Evolutionary conservation across 495 filamentous ascomycete species (phyloP).

Genomic region (Terfezia claveryi): DNA sequence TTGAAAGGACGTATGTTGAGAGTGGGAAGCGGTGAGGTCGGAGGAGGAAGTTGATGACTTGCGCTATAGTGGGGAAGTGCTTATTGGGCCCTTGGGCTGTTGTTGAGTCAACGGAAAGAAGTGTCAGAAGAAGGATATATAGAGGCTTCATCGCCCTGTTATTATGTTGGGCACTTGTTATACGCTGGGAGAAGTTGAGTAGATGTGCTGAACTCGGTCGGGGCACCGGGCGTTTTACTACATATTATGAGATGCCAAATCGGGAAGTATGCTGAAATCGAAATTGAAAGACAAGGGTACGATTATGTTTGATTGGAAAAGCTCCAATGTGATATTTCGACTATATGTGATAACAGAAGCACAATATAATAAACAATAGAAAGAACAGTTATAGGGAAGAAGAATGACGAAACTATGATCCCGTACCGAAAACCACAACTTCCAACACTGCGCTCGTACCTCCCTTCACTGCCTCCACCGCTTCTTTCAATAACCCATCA

Average conservation of each 20-base stretch:
- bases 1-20: background rate
- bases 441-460: conserved; percentile 50
- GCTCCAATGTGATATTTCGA: no score
- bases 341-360: no score
- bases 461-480: conserved; percentile 41
- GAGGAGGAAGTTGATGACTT: background rate
- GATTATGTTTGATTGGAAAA: no score
- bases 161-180: no score
- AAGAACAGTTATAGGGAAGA: background rate
- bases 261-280: no score
- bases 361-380: no score
- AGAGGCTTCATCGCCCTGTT: background rate
- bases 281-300: no score
- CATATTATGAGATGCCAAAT: no score
- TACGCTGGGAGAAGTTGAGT: no score
- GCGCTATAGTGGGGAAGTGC: background rate
- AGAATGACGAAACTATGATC: background rate
- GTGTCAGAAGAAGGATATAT: background rate
- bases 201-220: no score
- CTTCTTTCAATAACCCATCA: conserved; percentile 37
- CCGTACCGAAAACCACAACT: conserved; percentile 11
- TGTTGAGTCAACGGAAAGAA: background rate
- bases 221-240: no score
- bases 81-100: background rate
- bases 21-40: background rate